phyloP scores from a whole-genome alignment of 192 early-diverging fungal species.

The Backusella liffmaniae region DNA sequence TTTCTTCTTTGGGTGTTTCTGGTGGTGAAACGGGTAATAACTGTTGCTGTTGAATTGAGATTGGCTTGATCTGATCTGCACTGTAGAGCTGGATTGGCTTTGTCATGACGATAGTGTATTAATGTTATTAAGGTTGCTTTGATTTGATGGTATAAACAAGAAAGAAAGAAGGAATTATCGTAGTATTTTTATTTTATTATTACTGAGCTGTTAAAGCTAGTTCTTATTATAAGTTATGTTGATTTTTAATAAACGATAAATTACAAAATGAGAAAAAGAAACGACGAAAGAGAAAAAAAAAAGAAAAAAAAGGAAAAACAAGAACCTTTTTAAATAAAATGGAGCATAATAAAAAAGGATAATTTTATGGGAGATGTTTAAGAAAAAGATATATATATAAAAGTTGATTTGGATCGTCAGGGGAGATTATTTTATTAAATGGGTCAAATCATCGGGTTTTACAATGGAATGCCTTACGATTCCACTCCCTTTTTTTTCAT shows the following conservation, averaged over 20 bases:
- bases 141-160: neutral
- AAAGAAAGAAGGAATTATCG: neutral
- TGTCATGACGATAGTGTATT: neutral
- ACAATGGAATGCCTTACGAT: slow-evolving; percentile 2
- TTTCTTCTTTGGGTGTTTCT: neutral
- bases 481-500: neutral
- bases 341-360: neutral
- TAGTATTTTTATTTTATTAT: neutral
- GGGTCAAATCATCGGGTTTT: neutral
- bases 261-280: neutral
- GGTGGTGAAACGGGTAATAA: neutral
- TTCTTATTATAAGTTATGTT: neutral
- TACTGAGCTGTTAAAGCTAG: neutral
- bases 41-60: neutral
- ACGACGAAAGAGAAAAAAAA: neutral
- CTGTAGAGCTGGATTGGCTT: neutral
- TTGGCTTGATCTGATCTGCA: neutral
- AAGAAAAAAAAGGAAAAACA: neutral
- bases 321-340: neutral
- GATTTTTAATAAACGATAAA: neutral
- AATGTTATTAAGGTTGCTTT: neutral
- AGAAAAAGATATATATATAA: neutral
- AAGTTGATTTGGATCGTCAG: neutral
- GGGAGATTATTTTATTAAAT: slow-evolving; percentile 5
- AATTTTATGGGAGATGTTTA: neutral